These are phyloP conservation scores for Aspergillus proliferans DNA, from an alignment of 2,329 filamentous ascomycete genomes.

Conservation along the genomic window DNA sequence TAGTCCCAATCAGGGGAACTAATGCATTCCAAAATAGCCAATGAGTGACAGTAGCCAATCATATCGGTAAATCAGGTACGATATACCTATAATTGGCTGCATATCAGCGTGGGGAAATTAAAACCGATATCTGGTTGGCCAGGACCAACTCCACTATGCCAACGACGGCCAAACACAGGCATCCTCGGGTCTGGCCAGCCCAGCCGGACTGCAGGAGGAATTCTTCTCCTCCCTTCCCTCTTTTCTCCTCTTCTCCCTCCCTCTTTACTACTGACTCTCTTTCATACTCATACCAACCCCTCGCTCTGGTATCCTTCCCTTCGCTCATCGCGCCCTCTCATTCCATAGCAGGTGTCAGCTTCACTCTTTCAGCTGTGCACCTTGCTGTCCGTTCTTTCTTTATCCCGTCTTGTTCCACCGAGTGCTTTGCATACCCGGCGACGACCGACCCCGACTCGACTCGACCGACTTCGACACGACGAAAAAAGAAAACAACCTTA, in stretches of 20 bases:
- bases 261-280: conserved; percentile 17
- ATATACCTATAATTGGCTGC: background rate
- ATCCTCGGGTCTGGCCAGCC: conserved; percentile 11
- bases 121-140: no score
- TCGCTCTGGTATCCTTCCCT: conserved; percentile 11
- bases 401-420: conserved; percentile 8
- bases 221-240: conserved; percentile 5
- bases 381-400: conserved; percentile 45
- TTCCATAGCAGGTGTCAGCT: conserved; percentile 47
- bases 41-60: background rate
- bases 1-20: background rate
- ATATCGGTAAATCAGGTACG: background rate
- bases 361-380: conserved; percentile 59
- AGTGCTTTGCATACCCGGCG: conserved; percentile 5
- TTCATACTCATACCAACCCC: conserved; percentile 15
- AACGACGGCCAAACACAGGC: background rate
- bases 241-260: conserved; percentile 5
- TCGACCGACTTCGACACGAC: no score
- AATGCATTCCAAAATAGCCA: background rate
- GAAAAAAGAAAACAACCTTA: no score
- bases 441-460: conserved; percentile 10
- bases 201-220: background rate
- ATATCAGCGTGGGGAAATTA: no score
- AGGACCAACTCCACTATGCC: no score
- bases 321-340: conserved; percentile 17